Evolutionary conservation across 1,284 basidiomycete species (phyloP), one percentile per base, ranked within the genome.

Genomic region (Phlebopus sp.): DNA sequence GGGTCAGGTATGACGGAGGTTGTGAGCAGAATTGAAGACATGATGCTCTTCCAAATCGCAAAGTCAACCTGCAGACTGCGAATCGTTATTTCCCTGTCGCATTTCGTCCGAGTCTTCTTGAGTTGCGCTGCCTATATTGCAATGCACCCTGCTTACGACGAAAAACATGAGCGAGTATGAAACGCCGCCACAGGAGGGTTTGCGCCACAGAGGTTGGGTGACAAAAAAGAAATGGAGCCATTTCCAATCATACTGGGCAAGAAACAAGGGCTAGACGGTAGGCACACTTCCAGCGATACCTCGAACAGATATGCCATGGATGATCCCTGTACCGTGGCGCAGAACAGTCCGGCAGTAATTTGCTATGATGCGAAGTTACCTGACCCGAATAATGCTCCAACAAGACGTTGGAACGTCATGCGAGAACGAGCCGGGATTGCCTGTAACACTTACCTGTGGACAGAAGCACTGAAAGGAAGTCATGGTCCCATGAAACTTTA

Each of bases 401-500:
- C 44, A 35, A 37, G 38, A 48, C 37, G 46, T 14, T 48, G 42
- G 56, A 51, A 25, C 37, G 35, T 37, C 18, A 42, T 30, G 39
- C 49, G 37, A 34, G 31, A 43, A 42, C 21, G 31, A 38, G 34
- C 52, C n/a, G n/a, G n/a, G 44, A 49, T 29, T 59, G 53, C 44
- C 57, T 66, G 53, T n/a, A 49, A 42, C 4, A 35, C 32, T 35
- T 35, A 35, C 32, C 32, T n/a, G 6, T 14, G 14, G 13, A 29
- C 27, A 29, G 14, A 35, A 39, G 41, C 43, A 37, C 49, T 30
- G 36, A n/a, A 42, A 37, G 60, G 64, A 57, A 52, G 40, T 66
- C 57, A 52, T 37, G 60, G 46, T 41, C 37, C 25, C 19, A 62
- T 67, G 64, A 67, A 67, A 62, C 53, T 21, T 55, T 53, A 49